Base-by-base conservation (phyloP, 257 asterid genomes). In the Salvia miltiorrhiza region DNA sequence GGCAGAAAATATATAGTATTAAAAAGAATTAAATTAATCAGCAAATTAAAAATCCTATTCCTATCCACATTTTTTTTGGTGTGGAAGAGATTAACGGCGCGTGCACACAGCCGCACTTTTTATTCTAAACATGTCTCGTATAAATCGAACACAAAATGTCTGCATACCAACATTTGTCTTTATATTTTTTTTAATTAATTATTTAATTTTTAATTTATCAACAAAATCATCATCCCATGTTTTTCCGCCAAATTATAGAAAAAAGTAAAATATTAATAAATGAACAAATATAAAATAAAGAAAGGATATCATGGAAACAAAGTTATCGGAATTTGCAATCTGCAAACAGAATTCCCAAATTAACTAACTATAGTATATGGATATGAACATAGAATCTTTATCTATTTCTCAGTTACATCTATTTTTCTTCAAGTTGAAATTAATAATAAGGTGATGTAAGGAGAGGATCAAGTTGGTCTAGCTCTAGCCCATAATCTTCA, bases 241-340 rank as follows among this genome's bases (percentile, higher is more conserved):
- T 56, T 57, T 20, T 32, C 24, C 20, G 66, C 40, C 13, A 8
- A 55, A 54, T 3, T 7, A 14, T 6, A 57, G 13, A 23, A 7
- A 44, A 10, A 7, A 48, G 9, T 4, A 3, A 17, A 33, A 58
- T 2, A 2, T 48, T 0, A 23, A 63, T n/a, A n/a, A n/a, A n/a
- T n/a, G n/a, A 7, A 10, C 33, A 30, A 30, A 30, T 5, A 30
- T 30, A 30, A 2, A n/a, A 44, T 7, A 49, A 24, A 10, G 13
- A 10, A 41, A 28, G 5, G 20, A 33, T 65, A 19, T 35, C 49
- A 66, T 13, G 40, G 49, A 39, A 58, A 58, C 69, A 39, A 57
- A 39, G 23, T 56, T 68, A 60, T 60, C 49, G 75, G 71, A 20
- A 62, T 28, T 75, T 61, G 75, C 35, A 69, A 68, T 68, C 79